Base-by-base conservation (phyloP, 2,329 filamentous ascomycete species). In the Diaporthe ampelina region DNA sequence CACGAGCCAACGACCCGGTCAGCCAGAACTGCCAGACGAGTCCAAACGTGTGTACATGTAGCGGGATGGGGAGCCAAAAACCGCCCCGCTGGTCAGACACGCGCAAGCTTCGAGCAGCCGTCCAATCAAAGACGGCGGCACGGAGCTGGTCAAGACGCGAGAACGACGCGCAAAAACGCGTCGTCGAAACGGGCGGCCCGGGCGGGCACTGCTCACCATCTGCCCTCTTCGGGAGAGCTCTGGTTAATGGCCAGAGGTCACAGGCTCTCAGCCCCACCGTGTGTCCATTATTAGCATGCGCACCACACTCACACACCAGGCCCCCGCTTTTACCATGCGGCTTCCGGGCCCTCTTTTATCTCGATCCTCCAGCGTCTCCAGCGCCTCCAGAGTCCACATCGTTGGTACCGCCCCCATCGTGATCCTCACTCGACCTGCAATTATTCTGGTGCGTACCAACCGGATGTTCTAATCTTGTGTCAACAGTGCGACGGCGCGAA, bases 131-230 rank as follows among this genome's bases (percentile, higher is more conserved):
- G 7, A 21, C 3, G 48, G 63, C 32, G 13, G 29, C 7, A n/a
- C 29, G 6, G 29, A 37, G 29, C 11, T 68, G 63, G 48, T 24
- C 11, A 24, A 68, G 32, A 40, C 63, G 63, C 63, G 63, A 68
- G 63, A 40, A 7, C 13, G 54, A 67, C 35, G 59, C 56, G 57
- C 61, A 50, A 59, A 63, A 72, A 52, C 70, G 58, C 43, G 57
- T 40, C 29, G 45, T 26, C 24, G 56, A 63, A 32, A 21, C 50
- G 54, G 40, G 61, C 54, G 63, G 48, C 26, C 13, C 50, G 35
- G 29, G 29, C 29, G 29, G 6, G 43, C 57, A 61, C 57, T 19
- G 13, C 57, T 59, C n/a, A n/a, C 57, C 6, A 21, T 19, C 24
- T 35, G 50, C 50, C 43, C 43, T 26, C 6, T 61, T 24, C 24